Conservation (phyloP, 345 rosid species). For the Hibiscus tridactylites region DNA sequence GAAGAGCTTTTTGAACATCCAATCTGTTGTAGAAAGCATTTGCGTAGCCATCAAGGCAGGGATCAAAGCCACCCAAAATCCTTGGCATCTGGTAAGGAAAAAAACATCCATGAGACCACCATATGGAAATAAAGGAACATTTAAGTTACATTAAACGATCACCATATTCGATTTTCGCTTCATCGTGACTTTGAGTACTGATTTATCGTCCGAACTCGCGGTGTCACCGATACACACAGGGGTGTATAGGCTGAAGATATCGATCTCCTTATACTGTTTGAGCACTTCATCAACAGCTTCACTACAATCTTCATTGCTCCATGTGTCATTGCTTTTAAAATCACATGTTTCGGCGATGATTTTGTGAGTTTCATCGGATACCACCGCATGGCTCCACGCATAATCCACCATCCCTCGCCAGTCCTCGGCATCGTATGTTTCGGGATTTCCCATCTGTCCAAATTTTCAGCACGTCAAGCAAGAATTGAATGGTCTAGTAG, state of each 20-base stretch:
- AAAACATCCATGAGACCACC: background rate
- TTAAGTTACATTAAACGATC: background rate
- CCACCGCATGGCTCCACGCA: slow-evolving; percentile 92
- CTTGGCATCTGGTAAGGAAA: slow-evolving; percentile 46
- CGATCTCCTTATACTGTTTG: slow-evolving; percentile 63
- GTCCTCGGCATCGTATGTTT: slow-evolving; percentile 67
- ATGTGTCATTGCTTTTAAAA: slow-evolving; percentile 51
- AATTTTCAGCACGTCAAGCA: background rate
- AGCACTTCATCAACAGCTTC: slow-evolving; percentile 52
- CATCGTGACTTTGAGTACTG: slow-evolving; percentile 25
- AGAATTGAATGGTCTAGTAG: background rate
- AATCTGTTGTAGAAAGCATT: slow-evolving; percentile 60
- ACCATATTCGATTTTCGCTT: slow-evolving; percentile 46
- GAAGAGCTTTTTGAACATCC: slow-evolving; percentile 79
- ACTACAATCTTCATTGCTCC: slow-evolving; percentile 49
- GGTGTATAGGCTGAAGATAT: slow-evolving; percentile 77
- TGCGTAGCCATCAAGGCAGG: slow-evolving; percentile 74
- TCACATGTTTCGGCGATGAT: slow-evolving; percentile 45
- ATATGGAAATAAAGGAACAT: background rate
- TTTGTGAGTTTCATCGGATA: slow-evolving; percentile 75
- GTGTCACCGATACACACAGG: slow-evolving; percentile 43
- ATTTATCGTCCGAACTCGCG: slow-evolving; percentile 22
- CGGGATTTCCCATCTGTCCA: slow-evolving; percentile 81
- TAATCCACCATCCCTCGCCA: slow-evolving; percentile 82
- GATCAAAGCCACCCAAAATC: slow-evolving; percentile 77